Conservation (phyloP, 2,329 filamentous ascomycete species). For the Aspergillus hortae region DNA sequence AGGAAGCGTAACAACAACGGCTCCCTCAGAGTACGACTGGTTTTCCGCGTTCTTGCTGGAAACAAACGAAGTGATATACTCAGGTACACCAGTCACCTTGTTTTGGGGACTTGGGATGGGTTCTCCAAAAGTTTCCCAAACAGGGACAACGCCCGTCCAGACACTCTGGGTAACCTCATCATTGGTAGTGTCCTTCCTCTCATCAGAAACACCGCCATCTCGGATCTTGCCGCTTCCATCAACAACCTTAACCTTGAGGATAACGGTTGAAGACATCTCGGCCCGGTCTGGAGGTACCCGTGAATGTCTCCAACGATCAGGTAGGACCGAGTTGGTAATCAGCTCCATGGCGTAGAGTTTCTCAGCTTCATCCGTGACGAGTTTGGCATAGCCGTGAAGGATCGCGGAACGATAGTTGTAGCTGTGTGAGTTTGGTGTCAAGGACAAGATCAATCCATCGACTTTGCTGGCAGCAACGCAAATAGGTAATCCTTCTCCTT, state of each 20-base stretch:
- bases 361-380: conserved; percentile 66
- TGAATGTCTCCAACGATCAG: conserved; percentile 64
- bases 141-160: conserved; percentile 62
- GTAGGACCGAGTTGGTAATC: conserved; percentile 71
- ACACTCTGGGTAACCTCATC: conserved; percentile 47
- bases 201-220: conserved; percentile 61
- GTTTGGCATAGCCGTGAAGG: conserved; percentile 68
- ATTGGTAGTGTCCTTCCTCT: conserved; percentile 51
- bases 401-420: conserved; percentile 84
- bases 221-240: conserved; percentile 74
- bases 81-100: conserved; percentile 55
- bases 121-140: conserved; percentile 61
- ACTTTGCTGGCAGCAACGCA: conserved; percentile 70
- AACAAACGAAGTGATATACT: conserved; percentile 57
- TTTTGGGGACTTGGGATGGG: conserved; percentile 62
- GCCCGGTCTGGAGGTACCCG: conserved; percentile 67
- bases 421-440: conserved; percentile 76
- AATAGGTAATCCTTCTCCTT: conserved; percentile 60
- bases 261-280: conserved; percentile 71
- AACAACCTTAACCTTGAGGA: conserved; percentile 65
- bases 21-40: conserved; percentile 38
- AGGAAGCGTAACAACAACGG: conserved; percentile 26
- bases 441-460: conserved; percentile 74
- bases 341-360: conserved; percentile 74
- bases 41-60: conserved; percentile 46